phyloP scores from a whole-genome alignment of 2,329 filamentous ascomycete species.

The Aspergillus bombycis region DNA sequence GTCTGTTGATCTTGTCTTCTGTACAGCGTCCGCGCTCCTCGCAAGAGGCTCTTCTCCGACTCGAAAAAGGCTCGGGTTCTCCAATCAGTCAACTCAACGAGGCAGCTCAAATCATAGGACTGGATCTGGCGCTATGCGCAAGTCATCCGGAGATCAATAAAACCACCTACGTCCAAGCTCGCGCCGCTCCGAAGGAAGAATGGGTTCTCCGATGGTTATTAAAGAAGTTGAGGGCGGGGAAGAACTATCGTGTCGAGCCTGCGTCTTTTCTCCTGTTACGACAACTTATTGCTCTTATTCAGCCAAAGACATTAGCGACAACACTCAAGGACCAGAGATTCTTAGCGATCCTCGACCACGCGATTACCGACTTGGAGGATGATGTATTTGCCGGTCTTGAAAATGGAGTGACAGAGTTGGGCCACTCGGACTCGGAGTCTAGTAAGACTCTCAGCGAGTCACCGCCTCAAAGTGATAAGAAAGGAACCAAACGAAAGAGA shows the following conservation, averaged over 20 bases:
- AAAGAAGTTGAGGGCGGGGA: constrained; percentile 57
- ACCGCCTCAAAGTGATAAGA: constrained; percentile 26
- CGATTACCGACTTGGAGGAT: constrained; percentile 60
- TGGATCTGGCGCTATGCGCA: constrained; percentile 39
- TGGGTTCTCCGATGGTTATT: constrained; percentile 70
- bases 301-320: constrained; percentile 69
- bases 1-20: constrained; percentile 16
- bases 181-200: constrained; percentile 58
- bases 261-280: constrained; percentile 59
- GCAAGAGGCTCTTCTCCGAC: constrained; percentile 48
- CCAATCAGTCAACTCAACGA: constrained; percentile 44
- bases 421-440: constrained; percentile 39
- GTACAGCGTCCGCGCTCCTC: constrained; percentile 42
- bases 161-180: constrained; percentile 23
- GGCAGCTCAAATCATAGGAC: constrained; percentile 47
- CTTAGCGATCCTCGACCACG: constrained; percentile 65
- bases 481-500: constrained; percentile 45
- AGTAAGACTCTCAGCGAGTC: constrained; percentile 37
- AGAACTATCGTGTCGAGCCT: constrained; percentile 48
- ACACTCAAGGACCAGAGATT: constrained; percentile 73
- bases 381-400: constrained; percentile 31
- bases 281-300: constrained; percentile 70
- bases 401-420: constrained; percentile 24
- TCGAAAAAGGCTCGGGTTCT: constrained; percentile 48
- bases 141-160: constrained; percentile 35